phyloP scores from a whole-genome alignment of 441 rosid species.

The Lepidium campestre region DNA sequence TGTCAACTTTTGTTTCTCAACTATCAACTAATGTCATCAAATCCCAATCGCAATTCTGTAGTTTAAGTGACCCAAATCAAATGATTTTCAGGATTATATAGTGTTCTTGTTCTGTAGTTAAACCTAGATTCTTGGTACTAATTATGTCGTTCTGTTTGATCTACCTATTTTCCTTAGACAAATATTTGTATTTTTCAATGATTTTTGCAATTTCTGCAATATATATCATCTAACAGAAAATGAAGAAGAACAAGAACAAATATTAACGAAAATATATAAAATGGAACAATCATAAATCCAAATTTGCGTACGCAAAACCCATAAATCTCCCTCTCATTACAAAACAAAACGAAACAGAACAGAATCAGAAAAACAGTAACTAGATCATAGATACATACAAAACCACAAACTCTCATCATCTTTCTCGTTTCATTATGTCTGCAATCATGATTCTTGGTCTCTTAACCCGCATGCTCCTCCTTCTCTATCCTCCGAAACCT shows the following conservation, averaged over 20 bases:
- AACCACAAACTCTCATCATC: slow-evolving; percentile 53
- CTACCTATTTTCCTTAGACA: not conserved
- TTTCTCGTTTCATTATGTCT: slow-evolving; percentile 86
- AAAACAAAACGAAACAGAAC: slow-evolving; percentile 7
- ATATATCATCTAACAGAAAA: not conserved
- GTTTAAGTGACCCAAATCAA: not conserved
- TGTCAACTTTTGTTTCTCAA: not conserved
- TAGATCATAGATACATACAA: slow-evolving; percentile 14
- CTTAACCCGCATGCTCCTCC: slow-evolving; percentile 88
- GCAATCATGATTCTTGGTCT: slow-evolving; percentile 95
- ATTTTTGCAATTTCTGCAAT: not conserved
- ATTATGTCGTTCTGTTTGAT: not conserved
- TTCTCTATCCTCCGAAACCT: slow-evolving; percentile 24
- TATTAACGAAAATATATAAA: not conserved
- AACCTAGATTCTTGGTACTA: not conserved
- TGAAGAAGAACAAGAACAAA: not conserved
- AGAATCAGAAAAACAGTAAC: not conserved
- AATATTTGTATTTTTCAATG: not conserved
- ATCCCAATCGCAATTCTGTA: not conserved
- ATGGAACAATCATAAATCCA: not conserved
- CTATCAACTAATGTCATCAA: not conserved
- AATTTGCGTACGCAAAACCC: slow-evolving; percentile 54
- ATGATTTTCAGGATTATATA: not conserved
- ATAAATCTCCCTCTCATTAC: slow-evolving; percentile 22
- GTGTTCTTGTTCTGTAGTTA: not conserved